A percentile compares a stretch with the other conserved stretches of the same genome.
These are phyloP conservation scores for Actinomortierella wolfii DNA, from an alignment of 371 early-diverging fungal genomes.

Conservation along the genomic window DNA sequence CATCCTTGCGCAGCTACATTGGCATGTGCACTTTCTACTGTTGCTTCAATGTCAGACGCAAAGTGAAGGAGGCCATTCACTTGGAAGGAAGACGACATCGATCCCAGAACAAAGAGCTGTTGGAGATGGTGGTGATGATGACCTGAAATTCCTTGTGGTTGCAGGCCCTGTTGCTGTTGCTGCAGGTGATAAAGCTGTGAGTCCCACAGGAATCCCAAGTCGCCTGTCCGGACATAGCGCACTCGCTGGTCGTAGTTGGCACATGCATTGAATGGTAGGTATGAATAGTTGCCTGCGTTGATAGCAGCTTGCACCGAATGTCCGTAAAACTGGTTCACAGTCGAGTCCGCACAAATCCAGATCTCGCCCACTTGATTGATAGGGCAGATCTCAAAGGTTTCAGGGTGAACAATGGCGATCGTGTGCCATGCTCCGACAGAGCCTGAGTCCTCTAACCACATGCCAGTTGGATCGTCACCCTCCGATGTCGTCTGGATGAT, in stretches of 20 bases:
- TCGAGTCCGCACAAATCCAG: constrained; percentile 78
- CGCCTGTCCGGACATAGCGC: constrained; percentile 82
- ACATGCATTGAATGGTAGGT: constrained; percentile 39
- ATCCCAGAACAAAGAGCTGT: constrained; percentile 75
- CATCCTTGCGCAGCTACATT: constrained; percentile 60
- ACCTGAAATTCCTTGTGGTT: no score
- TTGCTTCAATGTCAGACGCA: constrained; percentile 71
- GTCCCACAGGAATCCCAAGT: constrained; percentile 82
- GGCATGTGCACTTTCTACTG: constrained; percentile 67
- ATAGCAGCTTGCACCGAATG: constrained; percentile 15
- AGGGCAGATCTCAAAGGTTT: constrained; percentile 53
- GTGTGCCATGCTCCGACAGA: constrained; percentile 18
- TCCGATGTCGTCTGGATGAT: constrained; percentile 26
- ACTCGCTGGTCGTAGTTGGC: constrained; percentile 64
- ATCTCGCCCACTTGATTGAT: constrained; percentile 84
- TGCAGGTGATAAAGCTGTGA: constrained; percentile 26
- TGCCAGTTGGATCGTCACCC: constrained; percentile 43
- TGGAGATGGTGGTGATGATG: no score
- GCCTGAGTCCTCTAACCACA: constrained; percentile 40
- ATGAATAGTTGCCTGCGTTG: no score
- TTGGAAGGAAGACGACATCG: constrained; percentile 67
- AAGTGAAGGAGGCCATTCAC: constrained; percentile 74
- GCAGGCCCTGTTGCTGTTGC: constrained; percentile 10
- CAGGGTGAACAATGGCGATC: constrained; percentile 46
- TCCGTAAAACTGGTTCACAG: constrained; percentile 20